Conservation (phyloP, 192 early-diverging fungal genomes). For the Neocallimastix lanati region DNA sequence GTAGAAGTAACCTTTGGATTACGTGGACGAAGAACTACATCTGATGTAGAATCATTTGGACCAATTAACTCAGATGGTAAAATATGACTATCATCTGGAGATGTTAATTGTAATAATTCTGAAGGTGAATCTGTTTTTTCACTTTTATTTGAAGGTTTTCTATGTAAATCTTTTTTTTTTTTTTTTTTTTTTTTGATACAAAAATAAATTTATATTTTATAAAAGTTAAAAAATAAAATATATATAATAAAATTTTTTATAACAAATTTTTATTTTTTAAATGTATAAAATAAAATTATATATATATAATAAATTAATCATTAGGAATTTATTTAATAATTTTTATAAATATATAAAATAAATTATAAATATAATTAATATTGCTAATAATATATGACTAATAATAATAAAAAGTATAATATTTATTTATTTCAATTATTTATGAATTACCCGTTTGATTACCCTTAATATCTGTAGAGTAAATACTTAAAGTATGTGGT, state of each 20-base stretch:
- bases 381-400: too few relatives aligned
- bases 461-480: conserved; percentile 32
- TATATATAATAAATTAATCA: too few relatives aligned
- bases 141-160: conserved; percentile 8
- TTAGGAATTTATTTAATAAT: too few relatives aligned
- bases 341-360: too few relatives aligned
- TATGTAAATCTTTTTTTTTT: background rate
- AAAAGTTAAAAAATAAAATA: background rate
- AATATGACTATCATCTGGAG: background rate
- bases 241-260: background rate
- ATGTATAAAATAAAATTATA: too few relatives aligned
- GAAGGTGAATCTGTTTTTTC: background rate
- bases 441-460: background rate
- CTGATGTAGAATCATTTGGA: conserved; percentile 4
- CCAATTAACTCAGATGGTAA: conserved; percentile 2
- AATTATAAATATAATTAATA: too few relatives aligned
- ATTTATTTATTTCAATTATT: too few relatives aligned
- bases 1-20: conserved; percentile 33
- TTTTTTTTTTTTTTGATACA: too few relatives aligned
- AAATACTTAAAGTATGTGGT: conserved; percentile 30
- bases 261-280: too few relatives aligned
- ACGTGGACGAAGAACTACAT: conserved; percentile 28
- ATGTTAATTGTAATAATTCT: background rate
- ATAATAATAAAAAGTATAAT: too few relatives aligned
- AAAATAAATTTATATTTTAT: too few relatives aligned